Evolutionary conservation across 768 basidiomycete species (phyloP), one percentile per base, ranked within the genome.

Genomic region (Lactifluus pinguis): DNA sequence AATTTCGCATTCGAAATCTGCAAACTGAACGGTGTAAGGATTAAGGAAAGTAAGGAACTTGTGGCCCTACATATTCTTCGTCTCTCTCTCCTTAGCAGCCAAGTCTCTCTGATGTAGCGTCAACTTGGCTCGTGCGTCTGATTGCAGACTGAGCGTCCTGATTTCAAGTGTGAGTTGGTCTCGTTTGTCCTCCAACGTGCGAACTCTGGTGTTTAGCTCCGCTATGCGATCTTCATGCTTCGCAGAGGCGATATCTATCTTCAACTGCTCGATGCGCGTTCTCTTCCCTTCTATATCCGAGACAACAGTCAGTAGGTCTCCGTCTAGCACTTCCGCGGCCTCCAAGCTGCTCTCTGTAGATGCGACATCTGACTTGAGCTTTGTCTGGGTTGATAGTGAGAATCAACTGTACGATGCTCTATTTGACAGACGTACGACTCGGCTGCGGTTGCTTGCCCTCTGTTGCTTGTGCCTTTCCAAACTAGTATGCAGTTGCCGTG

Each of bases 111-210:
- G 77, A 68, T 91, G 89, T 63, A 95, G 68, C 44, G 87, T 83
- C 55, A 98, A 71, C 66, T 83, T 86, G 2, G 94, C 92, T 48
- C 95, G 77, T 1, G 83, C 76, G 56, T 94, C 89, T 0, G 90
- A 86, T 69, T 98, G 93, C 49, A 82, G 67, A 66, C 83, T 92
- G 66, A 97, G 72, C 1, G 77, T 73, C 36, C 82, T 78, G 45
- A 94, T 77, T 62, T 97, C 95, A 0, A 72, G 65, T 57, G 86
- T 89, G 61, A 95, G 74, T 19, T 71, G 70, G 17, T 95, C 92
- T 53, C 87, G 77, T 50, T 77, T 78, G 39, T 83, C 83, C 61
- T 98, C 92, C 53, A 91, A 74, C 29, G 65, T 69, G 39, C 85
- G 80, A n/a, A 77, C 74, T 59, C 80, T 81, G 30, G 75, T 70